These are phyloP conservation scores for Calonectria hongkongensis DNA, from an alignment of 2,329 filamentous ascomycete species.

Conservation along the genomic window DNA sequence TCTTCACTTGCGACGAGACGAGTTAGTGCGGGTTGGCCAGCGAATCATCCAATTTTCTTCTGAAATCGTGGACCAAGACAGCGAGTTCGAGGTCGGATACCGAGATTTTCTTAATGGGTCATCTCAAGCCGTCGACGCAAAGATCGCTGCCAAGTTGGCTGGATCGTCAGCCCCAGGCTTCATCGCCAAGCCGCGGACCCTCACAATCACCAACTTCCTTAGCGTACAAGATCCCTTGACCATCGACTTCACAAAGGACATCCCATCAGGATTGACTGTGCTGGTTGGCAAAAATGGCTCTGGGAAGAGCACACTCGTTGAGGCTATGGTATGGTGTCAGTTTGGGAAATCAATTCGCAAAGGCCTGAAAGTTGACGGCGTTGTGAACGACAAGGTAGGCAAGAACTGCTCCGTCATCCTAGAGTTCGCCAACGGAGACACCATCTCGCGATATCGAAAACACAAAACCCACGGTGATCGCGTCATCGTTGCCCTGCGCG, in stretches of 20 bases:
- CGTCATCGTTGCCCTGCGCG: constrained; percentile 37
- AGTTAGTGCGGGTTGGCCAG: constrained; percentile 46
- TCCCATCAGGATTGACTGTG: constrained; percentile 45
- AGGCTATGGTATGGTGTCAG: background rate
- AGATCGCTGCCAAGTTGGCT: constrained; percentile 20
- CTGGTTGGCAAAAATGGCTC: constrained; percentile 48
- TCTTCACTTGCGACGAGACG: constrained; percentile 39
- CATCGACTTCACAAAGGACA: constrained; percentile 41
- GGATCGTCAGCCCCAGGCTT: constrained; percentile 40
- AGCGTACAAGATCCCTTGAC: constrained; percentile 43
- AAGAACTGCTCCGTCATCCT: constrained; percentile 48
- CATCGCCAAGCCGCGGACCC: constrained; percentile 42
- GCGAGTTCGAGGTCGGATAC: constrained; percentile 25
- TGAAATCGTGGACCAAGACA: constrained; percentile 27
- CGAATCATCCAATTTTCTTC: constrained; percentile 44
- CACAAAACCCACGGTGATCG: constrained; percentile 41
- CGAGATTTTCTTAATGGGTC: constrained; percentile 41
- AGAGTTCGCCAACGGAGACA: constrained; percentile 49
- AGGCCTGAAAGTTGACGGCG: constrained; percentile 41
- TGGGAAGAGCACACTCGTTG: constrained; percentile 7
- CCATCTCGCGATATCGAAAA: constrained; percentile 46
- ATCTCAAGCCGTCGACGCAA: constrained; percentile 32
- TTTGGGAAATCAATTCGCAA: constrained; percentile 45
- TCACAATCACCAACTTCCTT: constrained; percentile 51
- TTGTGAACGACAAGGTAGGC: constrained; percentile 45